Evolutionary conservation across 768 basidiomycete species (phyloP), one percentile per base, ranked within the genome.

Genomic region (Panellus pusillus): DNA sequence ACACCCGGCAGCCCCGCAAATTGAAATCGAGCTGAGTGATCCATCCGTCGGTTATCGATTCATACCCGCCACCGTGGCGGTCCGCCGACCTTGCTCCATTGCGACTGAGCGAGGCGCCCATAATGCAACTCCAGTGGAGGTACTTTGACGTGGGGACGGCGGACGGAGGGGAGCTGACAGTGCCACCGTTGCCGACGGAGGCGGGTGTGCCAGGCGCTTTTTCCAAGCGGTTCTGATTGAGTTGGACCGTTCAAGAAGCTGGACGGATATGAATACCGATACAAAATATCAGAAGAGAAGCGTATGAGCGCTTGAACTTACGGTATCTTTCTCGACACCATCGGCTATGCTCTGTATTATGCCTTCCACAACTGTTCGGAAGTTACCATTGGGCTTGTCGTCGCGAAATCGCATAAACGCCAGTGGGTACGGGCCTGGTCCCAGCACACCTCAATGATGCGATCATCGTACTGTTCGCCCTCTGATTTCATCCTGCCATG

Each of bases 391-490:
- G 3, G 84, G 88, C 69, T 99, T 99, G 70, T 99, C 97, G 63
- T 96, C 86, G 63, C 97, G 73, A 67, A 96, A 95, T 42, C 97
- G 83, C 84, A 98, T 86, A 81, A 93, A 85, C 83, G 84, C 94
- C 95, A 98, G 42, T 77, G 74, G 28, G 78, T 78, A 20, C 72
- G 62, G n/a, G 60, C 66, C 7, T 78, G 54, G 61, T 96, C 89
- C 96, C 97, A 98, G 59, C 86, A 84, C 15, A 96, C 94, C 68
- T 99, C 97, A 17, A 98, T 87, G 36, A 98, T 81, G 11, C 96
- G 83, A 68, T 98, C 95, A 64, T 99, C 96, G 58, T 87, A 74
- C 68, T 98, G 96, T 65, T 95, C 89, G 7, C 87, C 84, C 1
- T 83, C 80, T 5, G 72, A 70, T 65, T 98, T 98, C 77, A 96